A percentile compares a stretch with the other conserved stretches of the same genome.
Conservation (phyloP, 164 flowering plant species). For the Tetracentron sinense region DNA sequence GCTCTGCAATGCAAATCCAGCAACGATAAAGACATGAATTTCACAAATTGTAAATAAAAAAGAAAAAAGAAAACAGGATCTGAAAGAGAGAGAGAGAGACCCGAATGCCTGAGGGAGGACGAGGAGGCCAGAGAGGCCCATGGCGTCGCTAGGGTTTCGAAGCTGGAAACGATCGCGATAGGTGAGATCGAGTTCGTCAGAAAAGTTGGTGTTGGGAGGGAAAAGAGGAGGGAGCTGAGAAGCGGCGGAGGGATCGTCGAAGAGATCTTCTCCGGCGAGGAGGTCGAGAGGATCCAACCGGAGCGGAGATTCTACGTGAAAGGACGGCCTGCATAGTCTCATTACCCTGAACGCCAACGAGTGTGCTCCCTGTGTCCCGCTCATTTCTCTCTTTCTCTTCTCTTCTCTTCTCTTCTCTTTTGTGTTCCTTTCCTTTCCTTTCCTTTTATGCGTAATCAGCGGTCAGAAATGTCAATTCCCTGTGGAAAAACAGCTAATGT, state of each 20-base stretch:
- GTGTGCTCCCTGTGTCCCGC: slow-evolving; percentile 52
- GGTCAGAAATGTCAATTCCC: too few species aligned
- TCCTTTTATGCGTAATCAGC: too few species aligned
- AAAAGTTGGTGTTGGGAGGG: slow-evolving; percentile 3
- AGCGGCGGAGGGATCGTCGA: slow-evolving; percentile 58
- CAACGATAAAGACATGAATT: background rate
- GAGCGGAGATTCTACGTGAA: slow-evolving; percentile 71
- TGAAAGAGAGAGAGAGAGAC: slow-evolving; percentile 28
- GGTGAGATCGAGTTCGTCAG: slow-evolving; percentile 46
- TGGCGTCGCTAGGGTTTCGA: slow-evolving; percentile 50
- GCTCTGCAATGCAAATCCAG: slow-evolving; percentile 43
- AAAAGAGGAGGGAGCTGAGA: slow-evolving; percentile 42
- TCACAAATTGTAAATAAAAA: background rate
- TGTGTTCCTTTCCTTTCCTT: too few species aligned
- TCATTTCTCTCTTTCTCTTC: slow-evolving; percentile 26
- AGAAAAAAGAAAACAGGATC: background rate
- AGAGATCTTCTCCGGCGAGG: slow-evolving; percentile 75
- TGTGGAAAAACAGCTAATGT: too few species aligned
- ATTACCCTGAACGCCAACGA: slow-evolving; percentile 93
- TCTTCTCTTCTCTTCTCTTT: too few species aligned
- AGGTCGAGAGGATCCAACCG: slow-evolving; percentile 75
- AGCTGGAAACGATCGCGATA: slow-evolving; percentile 70
- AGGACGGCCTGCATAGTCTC: slow-evolving; percentile 87
- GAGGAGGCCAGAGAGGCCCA: slow-evolving; percentile 88
- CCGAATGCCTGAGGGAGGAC: slow-evolving; percentile 95